phyloP scores from a whole-genome alignment of 306 rosid species.

The Begonia loranthoides region DNA sequence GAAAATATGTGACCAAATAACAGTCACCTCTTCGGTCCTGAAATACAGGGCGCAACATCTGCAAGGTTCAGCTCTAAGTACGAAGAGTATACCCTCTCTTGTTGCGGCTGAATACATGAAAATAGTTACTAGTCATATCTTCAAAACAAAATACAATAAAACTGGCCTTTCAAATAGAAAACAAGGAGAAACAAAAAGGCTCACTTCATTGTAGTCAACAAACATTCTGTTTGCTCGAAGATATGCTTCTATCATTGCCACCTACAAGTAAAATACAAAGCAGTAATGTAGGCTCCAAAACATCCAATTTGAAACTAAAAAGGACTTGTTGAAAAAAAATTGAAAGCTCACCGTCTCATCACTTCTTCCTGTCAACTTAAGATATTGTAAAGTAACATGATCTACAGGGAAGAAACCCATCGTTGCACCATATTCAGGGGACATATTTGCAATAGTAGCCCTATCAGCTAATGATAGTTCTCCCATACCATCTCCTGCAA shows the following conservation, averaged over 20 bases:
- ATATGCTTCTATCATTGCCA: slow-evolving; percentile 85
- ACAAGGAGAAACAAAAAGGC: background rate
- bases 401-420: slow-evolving; percentile 99
- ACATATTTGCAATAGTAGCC: slow-evolving; percentile 98
- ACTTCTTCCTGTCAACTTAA: slow-evolving; percentile 84
- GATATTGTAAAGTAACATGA: slow-evolving; percentile 89
- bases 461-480: slow-evolving; percentile 85
- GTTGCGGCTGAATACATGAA: slow-evolving; percentile 55
- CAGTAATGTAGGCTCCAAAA: slow-evolving; percentile 4
- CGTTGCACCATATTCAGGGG: slow-evolving; percentile 99
- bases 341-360: slow-evolving; percentile 67
- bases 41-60: slow-evolving; percentile 73
- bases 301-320: background rate
- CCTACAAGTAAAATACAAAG: slow-evolving; percentile 34
- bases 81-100: slow-evolving; percentile 84
- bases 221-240: slow-evolving; percentile 84
- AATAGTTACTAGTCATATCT: background rate
- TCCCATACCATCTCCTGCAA: slow-evolving; percentile 85
- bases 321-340: background rate
- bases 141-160: background rate
- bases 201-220: slow-evolving; percentile 89
- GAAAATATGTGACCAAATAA: background rate
- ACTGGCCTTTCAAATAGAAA: background rate
- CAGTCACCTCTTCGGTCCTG: slow-evolving; percentile 89
- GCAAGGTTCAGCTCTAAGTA: slow-evolving; percentile 73